phyloP scores from a whole-genome alignment of 257 asterid genomes.

The Mitragyna speciosa region DNA sequence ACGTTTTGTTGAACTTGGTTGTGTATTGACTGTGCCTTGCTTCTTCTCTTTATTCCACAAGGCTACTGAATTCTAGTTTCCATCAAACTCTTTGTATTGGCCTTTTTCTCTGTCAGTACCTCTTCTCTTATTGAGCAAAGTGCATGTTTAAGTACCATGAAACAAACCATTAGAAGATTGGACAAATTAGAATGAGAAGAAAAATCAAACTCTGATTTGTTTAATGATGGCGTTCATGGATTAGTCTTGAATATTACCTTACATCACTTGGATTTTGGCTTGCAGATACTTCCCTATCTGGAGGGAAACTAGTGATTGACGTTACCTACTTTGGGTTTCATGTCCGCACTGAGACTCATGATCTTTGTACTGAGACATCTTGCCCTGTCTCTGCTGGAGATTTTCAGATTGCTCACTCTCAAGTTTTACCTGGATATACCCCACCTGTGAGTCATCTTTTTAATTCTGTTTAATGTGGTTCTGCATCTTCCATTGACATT shows the following conservation, averaged over 20 bases:
- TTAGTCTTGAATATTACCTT: neutral
- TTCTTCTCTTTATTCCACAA: neutral
- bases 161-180: neutral
- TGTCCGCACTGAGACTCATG: slow-evolving; percentile 50
- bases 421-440: slow-evolving; percentile 68
- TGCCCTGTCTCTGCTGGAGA: slow-evolving; percentile 78
- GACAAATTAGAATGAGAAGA: neutral
- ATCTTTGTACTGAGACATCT: slow-evolving; percentile 70
- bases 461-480: neutral
- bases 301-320: slow-evolving; percentile 67
- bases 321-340: slow-evolving; percentile 54
- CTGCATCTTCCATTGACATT: neutral
- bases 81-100: neutral
- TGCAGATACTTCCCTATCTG: slow-evolving; percentile 59
- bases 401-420: slow-evolving; percentile 69
- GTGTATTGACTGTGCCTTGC: neutral
- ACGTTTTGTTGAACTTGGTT: neutral
- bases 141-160: neutral
- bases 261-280: neutral
- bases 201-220: neutral
- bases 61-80: neutral
- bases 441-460: slow-evolving; percentile 67
- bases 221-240: neutral
- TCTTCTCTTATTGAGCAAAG: neutral
- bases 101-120: neutral